Evolutionary conservation across 768 basidiomycete species (phyloP), one percentile per base, ranked within the genome.

Genomic region (Suillus sp.): DNA sequence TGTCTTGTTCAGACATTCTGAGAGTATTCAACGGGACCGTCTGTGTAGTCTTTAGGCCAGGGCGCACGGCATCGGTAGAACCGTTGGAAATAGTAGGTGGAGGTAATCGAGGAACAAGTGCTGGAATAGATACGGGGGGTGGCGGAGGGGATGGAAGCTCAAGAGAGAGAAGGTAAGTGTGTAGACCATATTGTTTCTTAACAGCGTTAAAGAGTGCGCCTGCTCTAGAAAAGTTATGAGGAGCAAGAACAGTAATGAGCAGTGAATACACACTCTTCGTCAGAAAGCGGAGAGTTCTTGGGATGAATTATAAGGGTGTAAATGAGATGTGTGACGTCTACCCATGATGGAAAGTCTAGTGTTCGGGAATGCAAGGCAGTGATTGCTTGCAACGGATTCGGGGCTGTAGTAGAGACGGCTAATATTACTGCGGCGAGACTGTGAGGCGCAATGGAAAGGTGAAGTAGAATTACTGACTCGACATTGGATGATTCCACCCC

Each of bases 401-500:
- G 84, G 0, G 91, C 83, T n/a, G 82, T 84, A 1, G 93, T 94
- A 22, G 93, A 93, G 1, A 92, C 91, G 27, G 91, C 92, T 54
- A 90, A 75, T 60, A 95, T 87, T 60, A 93, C 93, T 95, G 68
- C 37, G 48, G 59, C 62, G 45, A 59, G n/a, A 54, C 65, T 63
- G 42, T 58, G n/a, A 69, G 58, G 54, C 22, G 35, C 61, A 65
- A 58, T 43, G 25, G 42, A 59, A 65, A 54, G 43, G 38, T 65
- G 64, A 60, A 40, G 69, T 56, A 48, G 20, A 34, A 55, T 10
- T 43, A 82, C 90, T 63, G 71, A 94, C 93, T 76, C 27, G 93
- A 86, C 54, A 87, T 85, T 56, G 93, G 93, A 76, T 95, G 93
- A 69, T 93, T 95, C 93, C 93, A 95, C 54, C 86, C 89, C 70